These are phyloP conservation scores for Durotheca rogersii DNA, from an alignment of 495 filamentous ascomycete species.

Conservation along the genomic window DNA sequence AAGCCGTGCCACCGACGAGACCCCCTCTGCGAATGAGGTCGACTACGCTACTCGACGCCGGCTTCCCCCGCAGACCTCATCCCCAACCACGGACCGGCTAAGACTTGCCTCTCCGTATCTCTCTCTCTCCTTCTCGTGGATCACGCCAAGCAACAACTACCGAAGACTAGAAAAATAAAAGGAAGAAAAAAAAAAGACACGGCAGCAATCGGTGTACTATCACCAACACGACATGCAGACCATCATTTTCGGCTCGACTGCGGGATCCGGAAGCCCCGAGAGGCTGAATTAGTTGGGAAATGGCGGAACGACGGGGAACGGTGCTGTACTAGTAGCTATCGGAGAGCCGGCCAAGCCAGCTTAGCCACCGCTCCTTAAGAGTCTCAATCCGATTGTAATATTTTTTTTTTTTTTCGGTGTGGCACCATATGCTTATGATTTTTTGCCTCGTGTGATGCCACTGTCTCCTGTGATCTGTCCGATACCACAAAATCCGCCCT, in stretches of 20 bases:
- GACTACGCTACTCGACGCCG: slow-evolving; percentile 13
- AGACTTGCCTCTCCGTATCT: slow-evolving; percentile 12
- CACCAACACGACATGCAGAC: not conserved
- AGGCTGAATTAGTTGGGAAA: not conserved
- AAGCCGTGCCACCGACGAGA: too few species aligned
- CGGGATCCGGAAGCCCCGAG: not conserved
- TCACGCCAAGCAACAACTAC: too few species aligned
- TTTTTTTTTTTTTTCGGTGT: not conserved
- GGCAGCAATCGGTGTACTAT: too few species aligned
- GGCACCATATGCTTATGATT: too few species aligned
- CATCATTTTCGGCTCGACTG: slow-evolving; percentile 12
- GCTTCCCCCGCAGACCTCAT: slow-evolving; percentile 12
- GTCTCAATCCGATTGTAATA: not conserved
- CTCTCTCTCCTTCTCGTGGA: too few species aligned
- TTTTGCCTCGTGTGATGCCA: too few species aligned
- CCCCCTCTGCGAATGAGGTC: slow-evolving; percentile 1
- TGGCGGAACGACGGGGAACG: not conserved
- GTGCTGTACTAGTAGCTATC: slow-evolving; percentile 20
- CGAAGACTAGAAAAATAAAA: too few species aligned
- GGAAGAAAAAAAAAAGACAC: too few species aligned
- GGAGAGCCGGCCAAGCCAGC: too few species aligned
- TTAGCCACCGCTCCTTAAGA: too few species aligned
- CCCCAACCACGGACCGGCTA: not conserved
- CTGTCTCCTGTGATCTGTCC: too few species aligned
- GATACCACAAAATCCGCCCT: too few species aligned